Percentiles rank a stretch among this genome's conserved stretches.
Evolutionary conservation across 805 yeast species (phyloP).

Genomic region (Ogataea trehaloabstinens): DNA sequence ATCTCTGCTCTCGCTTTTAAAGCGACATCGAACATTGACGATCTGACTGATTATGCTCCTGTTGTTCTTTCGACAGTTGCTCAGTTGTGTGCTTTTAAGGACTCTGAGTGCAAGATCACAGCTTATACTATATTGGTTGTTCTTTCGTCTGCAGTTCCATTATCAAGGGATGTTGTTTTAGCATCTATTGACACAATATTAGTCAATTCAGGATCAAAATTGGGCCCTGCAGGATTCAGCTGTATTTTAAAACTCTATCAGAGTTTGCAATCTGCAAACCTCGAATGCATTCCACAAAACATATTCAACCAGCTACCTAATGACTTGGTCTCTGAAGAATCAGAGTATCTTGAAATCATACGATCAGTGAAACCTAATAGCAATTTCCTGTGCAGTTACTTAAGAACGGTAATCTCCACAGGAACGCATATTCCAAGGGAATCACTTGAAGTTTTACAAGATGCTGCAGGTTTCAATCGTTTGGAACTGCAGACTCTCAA

Average conservation of each 20-base stretch:
- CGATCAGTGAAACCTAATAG: conserved; percentile 15
- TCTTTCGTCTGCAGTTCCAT: conserved; percentile 66
- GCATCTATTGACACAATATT: conserved; percentile 64
- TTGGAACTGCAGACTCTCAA: conserved; percentile 24
- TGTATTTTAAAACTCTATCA: conserved; percentile 50
- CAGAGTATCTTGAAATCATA: conserved; percentile 20
- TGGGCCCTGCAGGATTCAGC: conserved; percentile 39
- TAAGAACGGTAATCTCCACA: conserved; percentile 24
- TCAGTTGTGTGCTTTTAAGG: conserved; percentile 44
- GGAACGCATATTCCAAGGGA: conserved; percentile 9
- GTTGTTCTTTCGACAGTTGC: conserved; percentile 58
- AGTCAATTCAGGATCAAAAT: conserved; percentile 13
- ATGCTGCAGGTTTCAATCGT: conserved; percentile 14
- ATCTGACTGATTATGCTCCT: conserved; percentile 52
- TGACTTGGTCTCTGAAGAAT: conserved; percentile 15
- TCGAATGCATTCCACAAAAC: conserved; percentile 26
- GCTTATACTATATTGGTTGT: conserved; percentile 83
- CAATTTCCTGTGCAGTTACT: conserved; percentile 29
- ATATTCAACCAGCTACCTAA: conserved; percentile 23
- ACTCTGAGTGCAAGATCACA: conserved; percentile 69
- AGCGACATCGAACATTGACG: conserved; percentile 39
- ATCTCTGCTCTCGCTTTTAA: conserved; percentile 67
- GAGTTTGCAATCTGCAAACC: conserved; percentile 36
- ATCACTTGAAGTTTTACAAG: conserved; percentile 7
- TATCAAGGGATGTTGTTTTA: conserved; percentile 52